phyloP scores from a whole-genome alignment of 2,329 filamentous ascomycete species.

The Aspergillus sp. region DNA sequence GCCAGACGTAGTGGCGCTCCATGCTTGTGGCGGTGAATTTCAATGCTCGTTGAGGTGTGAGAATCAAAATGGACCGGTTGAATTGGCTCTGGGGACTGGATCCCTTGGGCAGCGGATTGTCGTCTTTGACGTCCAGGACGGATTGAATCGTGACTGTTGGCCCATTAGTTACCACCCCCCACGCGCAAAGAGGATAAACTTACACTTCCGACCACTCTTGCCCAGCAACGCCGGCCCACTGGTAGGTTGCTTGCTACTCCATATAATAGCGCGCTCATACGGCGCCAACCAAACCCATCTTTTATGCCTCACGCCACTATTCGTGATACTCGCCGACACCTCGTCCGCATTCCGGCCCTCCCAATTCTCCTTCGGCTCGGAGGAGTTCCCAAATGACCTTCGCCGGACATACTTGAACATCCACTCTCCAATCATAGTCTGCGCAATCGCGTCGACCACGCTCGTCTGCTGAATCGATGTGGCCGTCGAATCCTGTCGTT shows the following conservation, averaged over 20 bases:
- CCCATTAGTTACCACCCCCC: not conserved
- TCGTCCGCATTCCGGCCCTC: slow-evolving; percentile 57
- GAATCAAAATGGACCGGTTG: slow-evolving; percentile 87
- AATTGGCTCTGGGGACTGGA: slow-evolving; percentile 54
- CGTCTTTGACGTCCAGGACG: slow-evolving; percentile 92
- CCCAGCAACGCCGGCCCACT: slow-evolving; percentile 82
- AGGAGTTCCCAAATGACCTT: slow-evolving; percentile 79
- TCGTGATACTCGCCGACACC: slow-evolving; percentile 61
- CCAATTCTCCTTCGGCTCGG: slow-evolving; percentile 40
- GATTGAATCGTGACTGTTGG: slow-evolving; percentile 81
- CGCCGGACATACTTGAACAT: slow-evolving; percentile 45
- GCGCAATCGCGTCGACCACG: slow-evolving; percentile 92
- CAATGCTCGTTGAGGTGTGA: slow-evolving; percentile 85
- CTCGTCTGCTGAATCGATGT: slow-evolving; percentile 62
- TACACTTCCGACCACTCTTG: slow-evolving; percentile 89
- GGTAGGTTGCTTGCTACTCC: slow-evolving; percentile 95
- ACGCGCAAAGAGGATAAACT: slow-evolving; percentile 17
- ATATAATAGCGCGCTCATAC: slow-evolving; percentile 92
- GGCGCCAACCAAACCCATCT: slow-evolving; percentile 98
- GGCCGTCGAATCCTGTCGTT: slow-evolving; percentile 45
- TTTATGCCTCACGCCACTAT: slow-evolving; percentile 70
- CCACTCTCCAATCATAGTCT: slow-evolving; percentile 91
- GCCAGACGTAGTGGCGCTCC: slow-evolving; percentile 90
- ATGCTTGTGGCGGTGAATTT: slow-evolving; percentile 83
- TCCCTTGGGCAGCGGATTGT: slow-evolving; percentile 75